Conservation (phyloP, 2,329 filamentous ascomycete genomes). For the Colletotrichum falcatum region DNA sequence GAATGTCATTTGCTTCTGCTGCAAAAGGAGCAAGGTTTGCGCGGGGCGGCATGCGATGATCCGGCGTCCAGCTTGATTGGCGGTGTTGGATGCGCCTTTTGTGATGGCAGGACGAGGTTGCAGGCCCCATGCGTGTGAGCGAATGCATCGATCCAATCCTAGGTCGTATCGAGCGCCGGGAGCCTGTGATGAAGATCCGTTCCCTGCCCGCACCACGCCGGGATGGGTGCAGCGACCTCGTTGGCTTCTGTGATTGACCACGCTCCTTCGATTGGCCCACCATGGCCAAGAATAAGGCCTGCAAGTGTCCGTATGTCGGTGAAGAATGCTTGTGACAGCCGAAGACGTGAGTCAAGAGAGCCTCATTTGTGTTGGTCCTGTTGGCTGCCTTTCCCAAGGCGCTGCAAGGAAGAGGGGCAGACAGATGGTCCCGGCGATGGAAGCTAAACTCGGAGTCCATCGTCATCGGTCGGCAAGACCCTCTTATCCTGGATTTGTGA, state of each 20-base stretch:
- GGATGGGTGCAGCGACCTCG: conserved; percentile 10
- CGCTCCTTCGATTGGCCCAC: neutral
- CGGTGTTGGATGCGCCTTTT: conserved; percentile 27
- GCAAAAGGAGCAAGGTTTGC: neutral
- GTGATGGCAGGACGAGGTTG: conserved; percentile 15
- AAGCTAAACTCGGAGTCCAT: conserved; percentile 1
- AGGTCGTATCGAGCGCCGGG: conserved; percentile 9
- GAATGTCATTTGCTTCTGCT: conserved; percentile 3
- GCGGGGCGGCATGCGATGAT: conserved; percentile 3
- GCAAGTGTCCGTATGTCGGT: conserved; percentile 5
- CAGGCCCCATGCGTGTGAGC: conserved; percentile 27
- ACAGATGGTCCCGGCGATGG: neutral
- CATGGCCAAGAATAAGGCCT: neutral
- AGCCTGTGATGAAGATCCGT: conserved; percentile 4
- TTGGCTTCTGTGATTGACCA: neutral
- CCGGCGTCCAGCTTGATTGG: conserved; percentile 28
- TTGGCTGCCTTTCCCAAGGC: conserved; percentile 7
- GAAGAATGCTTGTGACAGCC: conserved; percentile 16
- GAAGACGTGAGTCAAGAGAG: conserved; percentile 33
- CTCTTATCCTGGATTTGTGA: neutral
- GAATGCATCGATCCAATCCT: conserved; percentile 1
- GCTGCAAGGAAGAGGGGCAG: neutral
- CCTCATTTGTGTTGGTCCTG: conserved; percentile 14
- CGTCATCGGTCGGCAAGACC: neutral
- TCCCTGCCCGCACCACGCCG: conserved; percentile 1